phyloP scores from a whole-genome alignment of 2,329 filamentous ascomycete genomes.

The Penicillium sp. region DNA sequence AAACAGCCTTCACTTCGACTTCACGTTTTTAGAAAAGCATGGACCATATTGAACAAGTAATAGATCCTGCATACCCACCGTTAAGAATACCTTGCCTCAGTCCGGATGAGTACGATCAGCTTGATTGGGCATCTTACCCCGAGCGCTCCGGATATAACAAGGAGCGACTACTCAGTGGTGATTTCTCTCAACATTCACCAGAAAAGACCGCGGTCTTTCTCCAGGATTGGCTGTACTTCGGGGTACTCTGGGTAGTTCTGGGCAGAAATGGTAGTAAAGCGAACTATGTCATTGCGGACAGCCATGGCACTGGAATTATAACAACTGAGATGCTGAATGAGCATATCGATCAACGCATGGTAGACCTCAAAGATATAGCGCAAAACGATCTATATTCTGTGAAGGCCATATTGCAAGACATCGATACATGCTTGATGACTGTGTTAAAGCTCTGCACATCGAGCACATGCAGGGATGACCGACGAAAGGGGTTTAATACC shows the following conservation, averaged over 20 bases:
- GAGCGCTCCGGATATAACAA: not conserved
- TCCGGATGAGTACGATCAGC: slow-evolving; percentile 1
- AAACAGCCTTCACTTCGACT: too few species aligned
- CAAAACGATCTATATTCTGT: not conserved
- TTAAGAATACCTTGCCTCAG: slow-evolving; percentile 5
- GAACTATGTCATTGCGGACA: slow-evolving; percentile 1
- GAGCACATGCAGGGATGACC: slow-evolving; percentile 1
- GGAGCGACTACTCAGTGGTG: not conserved
- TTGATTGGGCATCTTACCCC: slow-evolving; percentile 4
- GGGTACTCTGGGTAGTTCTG: not conserved
- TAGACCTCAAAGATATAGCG: not conserved
- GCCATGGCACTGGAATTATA: not conserved
- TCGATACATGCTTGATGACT: slow-evolving; percentile 4
- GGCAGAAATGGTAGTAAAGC: not conserved
- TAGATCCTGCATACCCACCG: slow-evolving; percentile 2
- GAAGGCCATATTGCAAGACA: not conserved
- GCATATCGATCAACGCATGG: slow-evolving; percentile 1
- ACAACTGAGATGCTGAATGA: slow-evolving; percentile 7
- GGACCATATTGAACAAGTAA: slow-evolving; percentile 6
- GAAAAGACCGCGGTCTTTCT: slow-evolving; percentile 3
- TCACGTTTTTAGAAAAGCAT: not conserved
- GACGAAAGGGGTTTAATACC: not conserved
- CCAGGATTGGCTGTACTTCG: slow-evolving; percentile 7
- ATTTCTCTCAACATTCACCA: slow-evolving; percentile 1
- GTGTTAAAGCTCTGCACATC: not conserved